Evolutionary conservation across 352 stramenopile species (phyloP), one percentile per base, ranked within the genome.

Genomic region (Phytopythium vexans): DNA sequence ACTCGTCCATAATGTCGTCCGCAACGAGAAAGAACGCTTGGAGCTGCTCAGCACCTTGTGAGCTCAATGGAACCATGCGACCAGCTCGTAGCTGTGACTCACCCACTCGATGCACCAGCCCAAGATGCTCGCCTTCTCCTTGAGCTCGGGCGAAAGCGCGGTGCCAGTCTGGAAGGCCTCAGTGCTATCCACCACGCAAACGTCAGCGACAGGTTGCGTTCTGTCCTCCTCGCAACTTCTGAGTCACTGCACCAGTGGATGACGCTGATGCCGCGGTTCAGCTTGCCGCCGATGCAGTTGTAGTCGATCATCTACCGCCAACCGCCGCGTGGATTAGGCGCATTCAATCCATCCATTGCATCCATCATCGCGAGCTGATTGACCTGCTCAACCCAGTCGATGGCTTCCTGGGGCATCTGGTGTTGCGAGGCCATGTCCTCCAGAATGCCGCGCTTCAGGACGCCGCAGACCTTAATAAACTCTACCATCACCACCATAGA

Each of bases 11-110:
- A 56, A 99, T 94, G 74, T 99, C 97, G 70, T 99, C 97, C 0
- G 96, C 96, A 4, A 99, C 93, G 9, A 99, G 72, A 66, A 99
- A 99, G 58, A 98, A 99, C n/a, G 97, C 97, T 86, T 99, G 97
- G 11, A 99, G 77, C 82, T 90, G 49, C 9, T 11, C n/a, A 57
- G 46, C 43, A 53, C n/a, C 38, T 27, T 27, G 21, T 27, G 31
- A 21, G n/a, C 12, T 15, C 41, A n/a, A 38, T 16, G 36, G 40
- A 32, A 44, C 8, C 8, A 46, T 15, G 11, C 3, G 10, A 32
- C 5, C 31, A 37, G 21, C 16, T 27, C 37, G 31, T 10, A 35
- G 12, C 27, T 43, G 3, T 4, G 8, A 70, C 74, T 49, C 56
- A 89, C 81, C 89, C 94, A 99, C 68, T 99, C 97, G 60, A 99